A percentile compares a stretch with the other conserved stretches of the same genome.
Conservation (phyloP, 1,284 basidiomycete genomes). For the Ganoderma lingzhi region DNA sequence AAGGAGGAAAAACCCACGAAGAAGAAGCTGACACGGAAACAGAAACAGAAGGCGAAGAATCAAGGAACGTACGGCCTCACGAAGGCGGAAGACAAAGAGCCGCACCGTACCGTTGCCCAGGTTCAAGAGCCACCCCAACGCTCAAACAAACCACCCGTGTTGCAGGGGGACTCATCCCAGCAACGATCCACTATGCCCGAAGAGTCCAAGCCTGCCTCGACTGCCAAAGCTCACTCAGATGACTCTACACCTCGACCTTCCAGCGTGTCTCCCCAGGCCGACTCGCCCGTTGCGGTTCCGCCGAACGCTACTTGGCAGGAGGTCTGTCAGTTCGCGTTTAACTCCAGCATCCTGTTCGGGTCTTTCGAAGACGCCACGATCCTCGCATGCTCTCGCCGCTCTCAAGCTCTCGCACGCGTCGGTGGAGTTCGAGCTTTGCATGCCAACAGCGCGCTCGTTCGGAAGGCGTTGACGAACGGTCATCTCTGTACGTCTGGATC, state of each 20-base stretch:
- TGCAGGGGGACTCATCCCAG: not conserved
- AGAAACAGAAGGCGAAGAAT: not conserved
- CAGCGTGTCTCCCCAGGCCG: not conserved
- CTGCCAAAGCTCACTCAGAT: not conserved
- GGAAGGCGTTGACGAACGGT: not conserved
- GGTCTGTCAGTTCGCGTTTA: conserved; percentile 20
- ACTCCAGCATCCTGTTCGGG: conserved; percentile 21
- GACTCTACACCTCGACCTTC: not conserved
- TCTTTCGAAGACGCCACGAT: conserved; percentile 19
- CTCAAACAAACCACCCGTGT: not conserved
- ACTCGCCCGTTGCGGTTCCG: not conserved
- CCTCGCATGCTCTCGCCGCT: conserved; percentile 11
- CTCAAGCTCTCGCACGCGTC: not conserved
- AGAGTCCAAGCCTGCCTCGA: not conserved
- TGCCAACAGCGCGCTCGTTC: conserved; percentile 15
- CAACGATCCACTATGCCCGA: not conserved
- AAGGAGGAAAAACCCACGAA: not conserved
- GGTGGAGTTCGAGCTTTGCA: conserved; percentile 4
- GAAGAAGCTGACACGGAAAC: not conserved
- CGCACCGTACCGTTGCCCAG: not conserved
- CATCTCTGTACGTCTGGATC: not conserved
- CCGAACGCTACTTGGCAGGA: conserved; percentile 14
- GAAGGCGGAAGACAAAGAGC: not conserved
- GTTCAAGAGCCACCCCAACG: not conserved
- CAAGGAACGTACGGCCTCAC: not conserved